phyloP scores from a whole-genome alignment of 1,284 basidiomycete species.

The Apiotrichum gamsii region DNA sequence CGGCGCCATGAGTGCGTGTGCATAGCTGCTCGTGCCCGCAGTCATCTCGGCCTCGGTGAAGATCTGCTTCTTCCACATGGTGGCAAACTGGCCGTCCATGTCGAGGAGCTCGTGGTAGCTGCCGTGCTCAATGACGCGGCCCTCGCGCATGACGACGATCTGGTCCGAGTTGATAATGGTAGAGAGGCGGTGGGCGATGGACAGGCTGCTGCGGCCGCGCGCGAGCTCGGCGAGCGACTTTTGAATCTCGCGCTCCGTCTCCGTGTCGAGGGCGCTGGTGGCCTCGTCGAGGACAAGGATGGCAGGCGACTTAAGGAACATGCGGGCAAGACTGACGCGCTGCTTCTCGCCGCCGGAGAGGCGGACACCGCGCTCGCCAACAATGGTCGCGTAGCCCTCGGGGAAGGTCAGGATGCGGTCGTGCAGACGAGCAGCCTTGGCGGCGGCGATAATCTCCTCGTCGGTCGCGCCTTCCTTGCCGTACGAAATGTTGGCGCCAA shows the following conservation, averaged over 20 bases:
- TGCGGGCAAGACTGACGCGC: constrained; percentile 82
- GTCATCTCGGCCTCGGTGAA: constrained; percentile 41
- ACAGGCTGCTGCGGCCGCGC: constrained; percentile 74
- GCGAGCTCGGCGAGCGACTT: constrained; percentile 57
- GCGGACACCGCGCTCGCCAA: constrained; percentile 95
- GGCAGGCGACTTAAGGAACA: constrained; percentile 85
- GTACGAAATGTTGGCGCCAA: constrained; percentile 91
- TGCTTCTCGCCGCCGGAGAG: constrained; percentile 94
- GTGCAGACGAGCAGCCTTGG: constrained; percentile 79
- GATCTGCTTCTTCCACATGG: constrained; percentile 46
- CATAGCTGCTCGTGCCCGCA: constrained; percentile 13
- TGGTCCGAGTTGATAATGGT: constrained; percentile 55
- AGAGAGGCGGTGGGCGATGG: constrained; percentile 68
- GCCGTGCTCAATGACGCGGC: constrained; percentile 76
- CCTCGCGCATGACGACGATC: constrained; percentile 83
- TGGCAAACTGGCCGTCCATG: constrained; percentile 46
- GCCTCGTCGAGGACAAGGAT: constrained; percentile 96
- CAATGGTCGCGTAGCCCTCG: constrained; percentile 74
- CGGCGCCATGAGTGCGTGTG: background rate
- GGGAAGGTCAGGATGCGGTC: constrained; percentile 72
- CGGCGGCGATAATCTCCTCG: constrained; percentile 78
- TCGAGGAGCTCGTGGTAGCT: constrained; percentile 75
- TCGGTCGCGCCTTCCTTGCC: constrained; percentile 79
- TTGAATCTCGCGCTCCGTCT: constrained; percentile 62
- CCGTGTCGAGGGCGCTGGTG: constrained; percentile 90